Evolutionary conservation across 306 rosid species (phyloP).

Genomic region (Corylus heterophylla): DNA sequence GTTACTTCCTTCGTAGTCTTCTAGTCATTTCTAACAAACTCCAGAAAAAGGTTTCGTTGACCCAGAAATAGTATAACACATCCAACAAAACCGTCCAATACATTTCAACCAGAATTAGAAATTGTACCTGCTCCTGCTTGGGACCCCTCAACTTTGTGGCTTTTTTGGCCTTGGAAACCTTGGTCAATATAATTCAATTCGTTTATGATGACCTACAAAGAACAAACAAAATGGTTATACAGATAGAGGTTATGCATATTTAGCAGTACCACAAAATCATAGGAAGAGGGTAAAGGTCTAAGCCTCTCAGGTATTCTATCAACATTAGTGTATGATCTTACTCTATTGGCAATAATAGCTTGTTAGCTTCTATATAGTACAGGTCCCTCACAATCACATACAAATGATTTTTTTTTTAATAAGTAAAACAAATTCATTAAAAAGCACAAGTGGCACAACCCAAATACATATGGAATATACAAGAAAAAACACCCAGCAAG

Average conservation of each 20-base stretch:
- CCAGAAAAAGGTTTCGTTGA: neutral
- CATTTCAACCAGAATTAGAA: conserved; percentile 14
- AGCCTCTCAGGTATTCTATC: neutral
- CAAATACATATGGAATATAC: too few species aligned
- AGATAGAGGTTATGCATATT: neutral
- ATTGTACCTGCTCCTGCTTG: conserved; percentile 34
- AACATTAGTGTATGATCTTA: neutral
- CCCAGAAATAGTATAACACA: conserved; percentile 13
- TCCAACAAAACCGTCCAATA: neutral
- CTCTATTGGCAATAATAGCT: neutral
- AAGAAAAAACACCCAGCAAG: too few species aligned
- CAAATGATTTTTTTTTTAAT: neutral
- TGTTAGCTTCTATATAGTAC: neutral
- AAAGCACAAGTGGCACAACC: too few species aligned
- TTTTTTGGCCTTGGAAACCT: conserved; percentile 5
- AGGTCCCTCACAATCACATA: neutral
- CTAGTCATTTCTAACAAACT: neutral
- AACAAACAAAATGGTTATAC: neutral
- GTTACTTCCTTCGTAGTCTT: neutral
- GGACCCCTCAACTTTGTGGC: conserved; percentile 17
- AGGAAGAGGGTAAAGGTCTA: neutral
- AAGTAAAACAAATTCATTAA: too few species aligned
- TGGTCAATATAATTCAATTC: conserved; percentile 56
- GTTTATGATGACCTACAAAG: conserved; percentile 52
- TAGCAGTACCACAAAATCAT: neutral